phyloP scores from a whole-genome alignment of 2,329 filamentous ascomycete genomes.

The Ophiocordyceps camponoti-saundersi region DNA sequence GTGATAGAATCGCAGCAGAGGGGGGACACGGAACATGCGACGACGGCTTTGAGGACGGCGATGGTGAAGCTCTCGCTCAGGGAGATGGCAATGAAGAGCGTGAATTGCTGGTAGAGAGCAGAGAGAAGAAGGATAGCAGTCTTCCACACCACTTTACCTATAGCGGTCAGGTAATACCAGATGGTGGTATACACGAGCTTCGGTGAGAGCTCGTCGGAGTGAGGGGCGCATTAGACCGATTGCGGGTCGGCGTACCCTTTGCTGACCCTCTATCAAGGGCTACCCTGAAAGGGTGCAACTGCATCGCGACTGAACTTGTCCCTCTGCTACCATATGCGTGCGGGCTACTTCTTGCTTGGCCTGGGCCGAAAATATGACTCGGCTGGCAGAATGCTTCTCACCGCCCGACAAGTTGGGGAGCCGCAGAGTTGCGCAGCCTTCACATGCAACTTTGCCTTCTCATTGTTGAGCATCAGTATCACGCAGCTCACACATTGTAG shows the following conservation, averaged over 20 bases:
- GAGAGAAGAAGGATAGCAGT: neutral
- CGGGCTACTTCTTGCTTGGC: neutral
- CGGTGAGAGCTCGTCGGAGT: neutral
- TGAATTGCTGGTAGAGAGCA: neutral
- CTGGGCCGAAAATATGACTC: neutral
- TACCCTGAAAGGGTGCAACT: neutral
- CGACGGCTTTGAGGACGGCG: neutral
- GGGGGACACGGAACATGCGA: neutral
- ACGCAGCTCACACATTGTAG: neutral
- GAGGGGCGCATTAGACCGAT: neutral
- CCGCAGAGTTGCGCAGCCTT: neutral
- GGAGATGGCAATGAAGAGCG: neutral
- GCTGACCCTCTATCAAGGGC: neutral
- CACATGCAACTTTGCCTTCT: neutral
- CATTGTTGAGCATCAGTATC: neutral
- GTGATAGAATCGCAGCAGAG: conserved; percentile 2
- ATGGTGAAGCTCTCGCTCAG: neutral
- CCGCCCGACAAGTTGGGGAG: neutral
- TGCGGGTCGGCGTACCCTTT: neutral
- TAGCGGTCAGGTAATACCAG: too few relatives aligned
- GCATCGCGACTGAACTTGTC: neutral
- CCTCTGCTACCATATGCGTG: neutral
- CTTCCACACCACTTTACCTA: too few relatives aligned
- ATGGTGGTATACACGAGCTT: neutral
- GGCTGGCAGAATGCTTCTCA: neutral